phyloP scores from a whole-genome alignment of 495 filamentous ascomycete genomes.

The Delitschia confertaspora region DNA sequence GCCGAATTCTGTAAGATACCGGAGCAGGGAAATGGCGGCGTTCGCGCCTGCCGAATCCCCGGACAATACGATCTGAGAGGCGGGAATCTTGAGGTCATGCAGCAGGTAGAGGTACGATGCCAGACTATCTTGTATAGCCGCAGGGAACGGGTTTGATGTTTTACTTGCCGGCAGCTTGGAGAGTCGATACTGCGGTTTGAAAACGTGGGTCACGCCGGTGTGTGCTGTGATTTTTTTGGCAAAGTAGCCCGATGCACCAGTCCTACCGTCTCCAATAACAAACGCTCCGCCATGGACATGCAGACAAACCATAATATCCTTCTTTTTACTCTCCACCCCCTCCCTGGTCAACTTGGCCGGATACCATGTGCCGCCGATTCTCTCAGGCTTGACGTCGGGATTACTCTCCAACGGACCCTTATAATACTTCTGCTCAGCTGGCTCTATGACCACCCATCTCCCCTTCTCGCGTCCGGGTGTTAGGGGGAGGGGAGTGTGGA shows the following conservation, averaged over 20 bases:
- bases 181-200: constrained; percentile 30
- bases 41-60: constrained; percentile 33
- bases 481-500: constrained; percentile 26
- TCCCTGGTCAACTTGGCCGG: constrained; percentile 13
- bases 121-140: constrained; percentile 29
- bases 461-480: constrained; percentile 31
- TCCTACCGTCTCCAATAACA: constrained; percentile 37
- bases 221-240: constrained; percentile 26
- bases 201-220: constrained; percentile 18
- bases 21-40: constrained; percentile 21
- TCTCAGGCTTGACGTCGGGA: constrained; percentile 28
- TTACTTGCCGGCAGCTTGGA: constrained; percentile 16
- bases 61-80: constrained; percentile 21
- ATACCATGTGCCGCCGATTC: constrained; percentile 36
- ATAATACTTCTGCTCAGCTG: constrained; percentile 23
- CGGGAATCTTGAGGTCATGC: constrained; percentile 20
- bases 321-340: neutral
- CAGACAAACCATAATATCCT: constrained; percentile 33
- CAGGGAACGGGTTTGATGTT: constrained; percentile 30
- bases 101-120: constrained; percentile 28
- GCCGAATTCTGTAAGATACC: constrained; percentile 28
- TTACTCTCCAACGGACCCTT: constrained; percentile 27
- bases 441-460: constrained; percentile 29
- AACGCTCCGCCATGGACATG: constrained; percentile 48
- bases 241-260: constrained; percentile 35